Percentiles rank a stretch among this genome's conserved stretches.
Evolutionary conservation across 75 land plant genomes (phyloP).

Genomic region (Pinus albicaulis): DNA sequence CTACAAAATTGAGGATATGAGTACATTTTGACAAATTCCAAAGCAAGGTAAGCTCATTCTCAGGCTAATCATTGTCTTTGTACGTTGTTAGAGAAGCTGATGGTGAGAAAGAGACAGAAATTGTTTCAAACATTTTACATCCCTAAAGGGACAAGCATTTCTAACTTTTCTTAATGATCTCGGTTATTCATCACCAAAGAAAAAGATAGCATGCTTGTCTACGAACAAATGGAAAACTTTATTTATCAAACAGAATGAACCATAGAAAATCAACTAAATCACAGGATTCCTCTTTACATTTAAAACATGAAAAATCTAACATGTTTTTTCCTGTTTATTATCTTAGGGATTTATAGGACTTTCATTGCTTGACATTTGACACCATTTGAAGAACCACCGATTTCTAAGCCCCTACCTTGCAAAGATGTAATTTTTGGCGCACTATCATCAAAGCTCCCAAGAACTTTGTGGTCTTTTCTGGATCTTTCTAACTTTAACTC

Average conservation of each 20-base stretch:
- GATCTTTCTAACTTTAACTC: constrained; percentile 21
- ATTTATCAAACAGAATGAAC: neutral
- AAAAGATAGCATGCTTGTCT: neutral
- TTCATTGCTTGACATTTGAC: neutral
- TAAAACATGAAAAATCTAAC: neutral
- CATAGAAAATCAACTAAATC: neutral
- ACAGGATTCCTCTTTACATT: neutral
- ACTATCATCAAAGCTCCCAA: neutral
- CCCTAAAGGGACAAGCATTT: too few relatives aligned
- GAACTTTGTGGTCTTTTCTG: neutral
- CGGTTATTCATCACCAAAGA: neutral
- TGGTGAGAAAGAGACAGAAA: neutral
- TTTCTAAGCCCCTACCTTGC: neutral
- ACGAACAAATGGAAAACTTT: neutral
- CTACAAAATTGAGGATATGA: neutral
- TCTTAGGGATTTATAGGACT: neutral
- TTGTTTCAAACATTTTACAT: neutral
- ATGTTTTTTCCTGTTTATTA: neutral
- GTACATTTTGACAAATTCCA: neutral
- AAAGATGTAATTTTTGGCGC: neutral
- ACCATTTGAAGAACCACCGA: neutral
- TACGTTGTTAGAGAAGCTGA: neutral
- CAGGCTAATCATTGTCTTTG: neutral
- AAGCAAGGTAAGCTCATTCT: neutral
- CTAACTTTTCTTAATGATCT: neutral